A percentile compares a stretch with the other conserved stretches of the same genome.
These are phyloP conservation scores for Capillidium heterosporum DNA, from an alignment of 371 early-diverging fungal species.

Conservation along the genomic window DNA sequence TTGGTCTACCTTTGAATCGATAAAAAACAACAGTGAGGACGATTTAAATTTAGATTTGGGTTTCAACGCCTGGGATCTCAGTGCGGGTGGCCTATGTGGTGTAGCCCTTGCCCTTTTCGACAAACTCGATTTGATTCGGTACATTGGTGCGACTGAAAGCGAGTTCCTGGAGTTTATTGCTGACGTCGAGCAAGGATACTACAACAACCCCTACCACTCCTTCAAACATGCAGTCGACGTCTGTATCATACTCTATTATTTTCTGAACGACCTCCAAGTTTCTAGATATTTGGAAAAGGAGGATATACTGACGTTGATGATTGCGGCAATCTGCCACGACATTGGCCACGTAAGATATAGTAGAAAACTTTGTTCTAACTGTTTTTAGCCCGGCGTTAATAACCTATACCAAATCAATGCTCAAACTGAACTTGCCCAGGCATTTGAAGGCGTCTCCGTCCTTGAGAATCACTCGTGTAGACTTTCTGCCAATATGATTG, in stretches of 20 bases:
- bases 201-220: conserved; percentile 68
- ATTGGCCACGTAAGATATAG: conserved; percentile 60
- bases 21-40: neutral
- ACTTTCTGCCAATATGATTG: conserved; percentile 41
- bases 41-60: neutral
- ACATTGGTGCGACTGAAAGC: neutral
- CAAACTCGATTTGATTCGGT: neutral
- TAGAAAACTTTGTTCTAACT: neutral
- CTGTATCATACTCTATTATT: conserved; percentile 52
- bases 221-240: conserved; percentile 83
- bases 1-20: neutral
- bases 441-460: conserved; percentile 56
- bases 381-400: conserved; percentile 70
- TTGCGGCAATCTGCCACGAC: conserved; percentile 79
- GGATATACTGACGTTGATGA: conserved; percentile 51
- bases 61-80: conserved; percentile 4
- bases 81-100: neutral
- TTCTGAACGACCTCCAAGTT: conserved; percentile 39
- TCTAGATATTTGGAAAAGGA: conserved; percentile 35
- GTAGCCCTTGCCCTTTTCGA: neutral
- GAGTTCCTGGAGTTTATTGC: conserved; percentile 60
- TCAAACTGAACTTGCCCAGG: conserved; percentile 43
- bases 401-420: conserved; percentile 77
- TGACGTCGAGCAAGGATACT: conserved; percentile 64
- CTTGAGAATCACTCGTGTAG: conserved; percentile 73